Evolutionary conservation across 257 asterid species (phyloP).

Genomic region (Ilex aquifolium): DNA sequence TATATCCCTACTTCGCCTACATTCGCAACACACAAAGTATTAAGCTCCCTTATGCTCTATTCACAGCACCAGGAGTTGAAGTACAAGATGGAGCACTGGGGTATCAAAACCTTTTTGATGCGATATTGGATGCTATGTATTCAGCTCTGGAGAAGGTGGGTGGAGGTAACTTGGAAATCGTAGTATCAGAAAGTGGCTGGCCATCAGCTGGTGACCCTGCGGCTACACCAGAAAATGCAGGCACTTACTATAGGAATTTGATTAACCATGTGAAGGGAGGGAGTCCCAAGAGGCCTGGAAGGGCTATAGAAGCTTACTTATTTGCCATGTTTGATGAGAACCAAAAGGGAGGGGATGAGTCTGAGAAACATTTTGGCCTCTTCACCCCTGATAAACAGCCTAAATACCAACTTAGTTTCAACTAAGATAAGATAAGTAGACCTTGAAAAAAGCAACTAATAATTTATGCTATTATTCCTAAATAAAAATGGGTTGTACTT

Average conservation of each 20-base stretch:
- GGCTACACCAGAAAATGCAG: slow-evolving; percentile 14
- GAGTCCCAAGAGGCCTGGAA: slow-evolving; percentile 20
- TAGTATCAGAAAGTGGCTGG: slow-evolving; percentile 40
- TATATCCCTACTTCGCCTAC: background rate
- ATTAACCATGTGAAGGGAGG: too few relatives aligned
- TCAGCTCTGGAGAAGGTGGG: background rate
- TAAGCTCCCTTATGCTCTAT: background rate
- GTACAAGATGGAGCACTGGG: background rate
- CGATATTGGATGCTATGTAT: too few relatives aligned
- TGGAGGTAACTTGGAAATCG: slow-evolving; percentile 19
- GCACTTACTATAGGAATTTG: slow-evolving; percentile 14
- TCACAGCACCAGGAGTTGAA: background rate
- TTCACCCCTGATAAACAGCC: slow-evolving; percentile 12
- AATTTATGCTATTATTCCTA: too few relatives aligned
- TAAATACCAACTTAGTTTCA: slow-evolving; percentile 19
- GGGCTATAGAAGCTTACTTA: slow-evolving; percentile 21
- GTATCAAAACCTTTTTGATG: background rate
- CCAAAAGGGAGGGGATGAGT: slow-evolving; percentile 8
- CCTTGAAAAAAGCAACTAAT: background rate
- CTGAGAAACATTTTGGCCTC: slow-evolving; percentile 23
- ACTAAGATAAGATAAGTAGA: background rate
- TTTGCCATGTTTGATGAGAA: slow-evolving; percentile 35
- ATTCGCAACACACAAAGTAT: background rate
- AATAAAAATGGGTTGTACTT: too few relatives aligned
- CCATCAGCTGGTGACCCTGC: slow-evolving; percentile 28